Evolutionary conservation across 1,284 basidiomycete species (phyloP), one percentile per base, ranked within the genome.

Genomic region (Ceratobasidium sp.): DNA sequence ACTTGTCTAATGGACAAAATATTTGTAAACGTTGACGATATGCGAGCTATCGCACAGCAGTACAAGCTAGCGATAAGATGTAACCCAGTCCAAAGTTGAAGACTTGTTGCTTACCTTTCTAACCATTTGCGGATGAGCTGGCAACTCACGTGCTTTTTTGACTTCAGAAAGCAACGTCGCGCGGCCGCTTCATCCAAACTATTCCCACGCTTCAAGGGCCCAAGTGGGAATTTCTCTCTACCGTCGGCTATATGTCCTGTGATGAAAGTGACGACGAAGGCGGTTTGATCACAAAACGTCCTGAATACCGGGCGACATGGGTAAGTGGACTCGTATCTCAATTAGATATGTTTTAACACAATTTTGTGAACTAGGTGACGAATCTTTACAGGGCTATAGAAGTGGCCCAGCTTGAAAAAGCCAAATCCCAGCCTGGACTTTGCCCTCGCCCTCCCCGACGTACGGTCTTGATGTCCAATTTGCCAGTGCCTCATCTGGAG

Each of bases 401-500:
- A 28, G 56, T 61, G 12, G 70, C 70, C 23, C 13, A 58, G 40
- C 33, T 13, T 10, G 13, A 72, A 2, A 72, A 72, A 23, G 53
- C 70, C 20, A 60, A 15, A 28, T 20, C 64, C 46, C n/a, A 33
- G 39, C 68, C 68, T 1, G 55, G 68, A 9, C 18, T 44, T 9
- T 56, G 44, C 44, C 64, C 68, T 23, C 33, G 49, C 39, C 28
- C 51, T 53, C 40, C 39, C 18, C 68, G 18, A 5, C 39, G 51
- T 13, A 2, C 5, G 26, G 7, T 58, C 33, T 39, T 39, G 33
- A 15, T 61, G 12, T 39, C 46, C n/a, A 72, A 61, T 13, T 26
- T 33, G 23, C 70, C 53, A 3, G 28, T 72, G 23, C 56, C 70
- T 46, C 70, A 72, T 1, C 70, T 72, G 13, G 42, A 72, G 20